Evolutionary conservation across 2,329 filamentous ascomycete genomes (phyloP), one percentile per base, ranked within the genome.

Genomic region (Sporothrix pseudoabietina): DNA sequence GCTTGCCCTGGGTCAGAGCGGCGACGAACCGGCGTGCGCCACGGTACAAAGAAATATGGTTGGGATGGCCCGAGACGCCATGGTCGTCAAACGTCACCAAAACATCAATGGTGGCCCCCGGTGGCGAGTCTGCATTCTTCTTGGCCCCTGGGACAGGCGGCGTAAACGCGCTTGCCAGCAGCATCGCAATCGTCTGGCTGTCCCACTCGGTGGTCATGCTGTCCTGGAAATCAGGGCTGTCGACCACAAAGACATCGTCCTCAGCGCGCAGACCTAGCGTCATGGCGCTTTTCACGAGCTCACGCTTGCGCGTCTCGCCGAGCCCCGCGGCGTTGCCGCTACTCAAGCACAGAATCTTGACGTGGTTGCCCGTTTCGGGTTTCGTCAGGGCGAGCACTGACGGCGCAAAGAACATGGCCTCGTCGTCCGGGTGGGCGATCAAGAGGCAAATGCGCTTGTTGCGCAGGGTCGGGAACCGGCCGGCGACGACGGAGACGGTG

Each of bases 351-450:
- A 98, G 84, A 76, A 99, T 97, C 83, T 97, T 96, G 79, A 99
- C 87, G 80, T 97, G 94, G 82, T 99, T 98, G 4, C 93, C 92
- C 26, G 91, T 86, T 74, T 90, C 89, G 4, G 94, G 93, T 16
- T 88, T 86, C 22, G 94, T 95, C 73, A 99, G 87, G n/a, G 92
- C 90, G 78, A 97, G 87, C 16, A 98, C 86, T 0, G 94, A 92
- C 0, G 96, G 96, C 76, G 94, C 90, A 83, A 99, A 99, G 86
- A 99, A 99, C 96, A 99, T 99, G 81, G 95, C 96, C 85, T 99
- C 96, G 79, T 99, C 96, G 82, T 99, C 96, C 0, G 96, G 96
- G 83, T 99, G 96, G 30, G 96, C 96, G 79, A 99, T 98, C 72
- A 99, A 86, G 71, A 99, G 88, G 80, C 93, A 92, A 79, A 99